phyloP scores from a whole-genome alignment of 371 early-diverging fungal genomes.

The Blakeslea trispora region DNA sequence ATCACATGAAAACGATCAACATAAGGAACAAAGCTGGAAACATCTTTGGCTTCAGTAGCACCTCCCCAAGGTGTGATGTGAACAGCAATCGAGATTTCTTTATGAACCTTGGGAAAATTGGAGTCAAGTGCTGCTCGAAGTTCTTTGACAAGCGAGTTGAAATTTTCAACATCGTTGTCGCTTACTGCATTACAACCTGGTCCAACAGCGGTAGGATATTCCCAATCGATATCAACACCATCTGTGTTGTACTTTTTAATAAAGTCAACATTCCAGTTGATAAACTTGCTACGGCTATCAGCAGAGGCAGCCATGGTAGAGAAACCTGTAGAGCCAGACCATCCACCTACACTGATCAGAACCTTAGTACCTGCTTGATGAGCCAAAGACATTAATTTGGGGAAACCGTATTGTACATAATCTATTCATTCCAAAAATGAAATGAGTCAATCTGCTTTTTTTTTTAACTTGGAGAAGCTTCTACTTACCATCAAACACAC shows the following conservation, averaged over 20 bases:
- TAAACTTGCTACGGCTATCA: constrained; percentile 46
- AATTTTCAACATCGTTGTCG: constrained; percentile 48
- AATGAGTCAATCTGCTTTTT: too few species aligned
- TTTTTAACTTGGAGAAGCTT: too few species aligned
- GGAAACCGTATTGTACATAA: constrained; percentile 27
- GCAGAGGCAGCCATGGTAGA: constrained; percentile 54
- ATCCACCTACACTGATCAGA: constrained; percentile 67
- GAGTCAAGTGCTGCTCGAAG: constrained; percentile 63
- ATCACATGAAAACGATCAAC: constrained; percentile 70
- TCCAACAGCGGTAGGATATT: constrained; percentile 54
- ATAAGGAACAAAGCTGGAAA: constrained; percentile 58
- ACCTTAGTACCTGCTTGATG: constrained; percentile 58
- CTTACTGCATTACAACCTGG: constrained; percentile 56
- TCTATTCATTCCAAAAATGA: constrained; percentile 4
- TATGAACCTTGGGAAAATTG: constrained; percentile 44
- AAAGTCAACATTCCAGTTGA: constrained; percentile 50
- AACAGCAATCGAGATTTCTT: constrained; percentile 72
- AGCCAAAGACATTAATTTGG: constrained; percentile 40
- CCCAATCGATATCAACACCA: constrained; percentile 54
- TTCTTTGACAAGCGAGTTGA: constrained; percentile 61
- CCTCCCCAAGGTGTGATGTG: constrained; percentile 65
- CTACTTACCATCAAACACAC: constrained; percentile 28
- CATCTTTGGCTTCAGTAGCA: constrained; percentile 54
- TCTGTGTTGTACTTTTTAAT: constrained; percentile 55
- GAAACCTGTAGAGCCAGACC: constrained; percentile 55